A percentile compares a stretch with the other conserved stretches of the same genome.
Conservation (phyloP, 257 asterid species). For the Lycium ferocissimum region DNA sequence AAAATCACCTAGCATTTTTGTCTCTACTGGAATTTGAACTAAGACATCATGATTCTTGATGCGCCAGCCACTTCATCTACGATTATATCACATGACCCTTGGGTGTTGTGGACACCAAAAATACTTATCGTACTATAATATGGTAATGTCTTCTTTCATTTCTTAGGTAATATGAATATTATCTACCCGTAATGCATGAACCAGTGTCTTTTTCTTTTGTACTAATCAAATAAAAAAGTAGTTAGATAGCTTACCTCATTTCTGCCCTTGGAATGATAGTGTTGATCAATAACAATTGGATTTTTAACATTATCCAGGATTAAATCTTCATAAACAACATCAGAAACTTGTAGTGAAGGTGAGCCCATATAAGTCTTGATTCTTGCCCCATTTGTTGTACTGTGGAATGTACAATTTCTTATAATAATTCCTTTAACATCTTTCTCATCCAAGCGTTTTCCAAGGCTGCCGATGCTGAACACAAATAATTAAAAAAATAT, state of each 20-base stretch:
- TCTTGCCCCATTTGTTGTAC: slow-evolving; percentile 79
- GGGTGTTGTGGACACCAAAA: too few species aligned
- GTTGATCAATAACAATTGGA: slow-evolving; percentile 81
- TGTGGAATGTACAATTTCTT: slow-evolving; percentile 57
- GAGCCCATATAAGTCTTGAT: slow-evolving; percentile 69
- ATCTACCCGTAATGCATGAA: too few species aligned
- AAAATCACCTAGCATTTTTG: too few species aligned
- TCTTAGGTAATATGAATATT: too few species aligned
- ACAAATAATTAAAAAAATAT: neutral
- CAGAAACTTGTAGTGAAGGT: slow-evolving; percentile 42
- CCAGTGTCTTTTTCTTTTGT: too few species aligned
- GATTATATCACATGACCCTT: too few species aligned
- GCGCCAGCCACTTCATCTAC: too few species aligned
- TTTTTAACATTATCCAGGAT: slow-evolving; percentile 53
- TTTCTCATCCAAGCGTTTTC: slow-evolving; percentile 55
- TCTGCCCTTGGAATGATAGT: slow-evolving; percentile 53
- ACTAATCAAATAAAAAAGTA: neutral
- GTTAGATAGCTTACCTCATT: slow-evolving; percentile 34
- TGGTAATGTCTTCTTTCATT: too few species aligned
- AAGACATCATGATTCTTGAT: too few species aligned
- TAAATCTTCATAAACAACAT: slow-evolving; percentile 53
- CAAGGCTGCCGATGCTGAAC: slow-evolving; percentile 79
- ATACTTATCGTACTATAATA: too few species aligned
- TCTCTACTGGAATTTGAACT: too few species aligned
- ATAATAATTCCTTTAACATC: slow-evolving; percentile 48